Evolutionary conservation across 176 grass and related monocot species (phyloP).

Genomic region (Juncus inflexus): DNA sequence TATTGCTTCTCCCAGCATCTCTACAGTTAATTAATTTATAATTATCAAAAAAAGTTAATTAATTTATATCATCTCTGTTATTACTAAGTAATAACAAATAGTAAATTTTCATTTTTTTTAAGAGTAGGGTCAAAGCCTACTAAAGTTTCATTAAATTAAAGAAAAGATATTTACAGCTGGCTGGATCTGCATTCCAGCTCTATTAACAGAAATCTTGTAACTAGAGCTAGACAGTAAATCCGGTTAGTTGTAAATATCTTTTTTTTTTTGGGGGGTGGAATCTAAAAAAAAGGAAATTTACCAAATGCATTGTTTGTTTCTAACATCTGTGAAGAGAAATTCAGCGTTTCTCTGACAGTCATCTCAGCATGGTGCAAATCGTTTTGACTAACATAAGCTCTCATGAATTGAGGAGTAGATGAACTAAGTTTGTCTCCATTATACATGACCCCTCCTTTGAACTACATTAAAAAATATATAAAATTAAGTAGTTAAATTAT

Average conservation of each 20-base stretch:
- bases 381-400: slow-evolving; percentile 77
- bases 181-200: no score
- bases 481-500: slow-evolving; percentile 1
- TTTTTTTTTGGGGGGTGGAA: not conserved
- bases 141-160: no score
- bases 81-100: slow-evolving; percentile 4
- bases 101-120: not conserved
- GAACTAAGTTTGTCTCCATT: slow-evolving; percentile 58
- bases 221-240: no score
- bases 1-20: slow-evolving; percentile 75
- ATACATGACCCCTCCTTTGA: slow-evolving; percentile 56
- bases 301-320: slow-evolving; percentile 68
- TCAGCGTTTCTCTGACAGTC: slow-evolving; percentile 73
- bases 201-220: no score
- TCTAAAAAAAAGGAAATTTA: slow-evolving; percentile 28
- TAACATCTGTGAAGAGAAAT: slow-evolving; percentile 69
- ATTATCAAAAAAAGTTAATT: slow-evolving; percentile 8
- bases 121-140: no score
- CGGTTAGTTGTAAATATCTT: no score
- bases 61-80: slow-evolving; percentile 12
- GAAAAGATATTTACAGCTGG: no score
- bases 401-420: slow-evolving; percentile 47
- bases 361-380: slow-evolving; percentile 97
- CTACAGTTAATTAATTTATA: slow-evolving; percentile 29
- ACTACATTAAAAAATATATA: slow-evolving; percentile 31